These are phyloP conservation scores for Solanum infundibuliforme DNA, from an alignment of 257 asterid species.

Conservation along the genomic window DNA sequence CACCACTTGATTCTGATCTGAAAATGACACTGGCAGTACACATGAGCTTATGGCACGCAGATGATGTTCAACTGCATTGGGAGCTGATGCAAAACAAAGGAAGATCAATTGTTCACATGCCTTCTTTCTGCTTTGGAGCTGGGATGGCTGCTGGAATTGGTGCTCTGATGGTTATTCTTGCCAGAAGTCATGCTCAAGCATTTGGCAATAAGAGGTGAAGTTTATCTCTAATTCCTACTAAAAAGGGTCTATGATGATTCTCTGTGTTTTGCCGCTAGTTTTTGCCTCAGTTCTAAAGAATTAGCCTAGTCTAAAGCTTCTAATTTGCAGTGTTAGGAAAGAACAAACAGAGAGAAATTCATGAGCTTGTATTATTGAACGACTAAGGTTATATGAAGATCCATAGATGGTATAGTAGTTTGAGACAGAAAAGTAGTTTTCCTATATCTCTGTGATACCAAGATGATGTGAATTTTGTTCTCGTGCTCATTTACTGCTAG, in stretches of 20 bases:
- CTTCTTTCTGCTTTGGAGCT: slow-evolving; percentile 49
- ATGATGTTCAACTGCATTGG: slow-evolving; percentile 76
- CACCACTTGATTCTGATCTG: slow-evolving; percentile 31
- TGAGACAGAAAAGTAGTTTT: not conserved
- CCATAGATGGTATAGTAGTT: not conserved
- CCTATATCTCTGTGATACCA: not conserved
- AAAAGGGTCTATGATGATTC: not conserved
- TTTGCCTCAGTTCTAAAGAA: not conserved
- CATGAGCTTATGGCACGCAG: slow-evolving; percentile 84
- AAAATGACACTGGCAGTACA: slow-evolving; percentile 63
- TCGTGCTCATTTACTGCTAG: not conserved
- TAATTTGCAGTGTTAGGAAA: not conserved
- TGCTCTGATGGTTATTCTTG: slow-evolving; percentile 35
- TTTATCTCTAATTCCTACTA: not conserved
- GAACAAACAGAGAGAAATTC: not conserved
- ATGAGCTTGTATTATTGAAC: not conserved
- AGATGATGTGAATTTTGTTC: not conserved
- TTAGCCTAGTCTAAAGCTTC: not conserved
- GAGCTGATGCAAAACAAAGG: slow-evolving; percentile 47
- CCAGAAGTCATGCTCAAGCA: slow-evolving; percentile 23
- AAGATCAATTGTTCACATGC: slow-evolving; percentile 37
- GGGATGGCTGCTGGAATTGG: slow-evolving; percentile 60
- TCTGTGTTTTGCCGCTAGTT: not conserved
- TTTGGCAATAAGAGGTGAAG: slow-evolving; percentile 10
- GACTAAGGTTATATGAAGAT: not conserved